Evolutionary conservation across 2,329 filamentous ascomycete species (phyloP).

Genomic region (Stagonosporopsis chrysanthemi): DNA sequence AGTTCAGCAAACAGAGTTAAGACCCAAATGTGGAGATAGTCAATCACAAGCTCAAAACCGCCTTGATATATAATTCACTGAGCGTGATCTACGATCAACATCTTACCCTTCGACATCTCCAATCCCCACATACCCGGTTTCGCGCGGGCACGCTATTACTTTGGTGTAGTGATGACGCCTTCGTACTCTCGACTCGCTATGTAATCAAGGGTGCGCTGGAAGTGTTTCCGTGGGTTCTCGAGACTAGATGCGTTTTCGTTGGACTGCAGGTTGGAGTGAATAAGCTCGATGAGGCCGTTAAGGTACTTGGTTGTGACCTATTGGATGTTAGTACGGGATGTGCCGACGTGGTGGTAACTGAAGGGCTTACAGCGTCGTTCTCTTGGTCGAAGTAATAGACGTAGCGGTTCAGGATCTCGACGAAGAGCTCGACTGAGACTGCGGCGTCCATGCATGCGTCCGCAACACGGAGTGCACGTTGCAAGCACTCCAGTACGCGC

Average conservation of each 20-base stretch:
- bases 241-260: constrained; percentile 83
- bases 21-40: not conserved
- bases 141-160: constrained; percentile 40
- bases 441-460: constrained; percentile 99
- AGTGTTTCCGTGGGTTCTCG: constrained; percentile 91
- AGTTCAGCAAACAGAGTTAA: not conserved
- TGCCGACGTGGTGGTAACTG: not conserved
- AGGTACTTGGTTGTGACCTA: constrained; percentile 94
- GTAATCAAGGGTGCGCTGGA: constrained; percentile 92
- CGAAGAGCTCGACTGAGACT: constrained; percentile 95
- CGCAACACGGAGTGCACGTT: constrained; percentile 91
- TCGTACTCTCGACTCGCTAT: constrained; percentile 92
- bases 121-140: not conserved
- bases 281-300: constrained; percentile 96
- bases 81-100: constrained; percentile 1
- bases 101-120: not conserved
- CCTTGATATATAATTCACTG: not conserved
- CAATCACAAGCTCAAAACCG: not conserved
- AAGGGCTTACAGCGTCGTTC: constrained; percentile 79
- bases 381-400: constrained; percentile 99
- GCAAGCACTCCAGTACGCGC: constrained; percentile 92
- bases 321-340: constrained; percentile 10
- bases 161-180: constrained; percentile 77
- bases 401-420: constrained; percentile 97
- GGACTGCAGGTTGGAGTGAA: constrained; percentile 91